Base-by-base conservation (phyloP, 495 filamentous ascomycete species). In the Lindgomyces ingoldianus region DNA sequence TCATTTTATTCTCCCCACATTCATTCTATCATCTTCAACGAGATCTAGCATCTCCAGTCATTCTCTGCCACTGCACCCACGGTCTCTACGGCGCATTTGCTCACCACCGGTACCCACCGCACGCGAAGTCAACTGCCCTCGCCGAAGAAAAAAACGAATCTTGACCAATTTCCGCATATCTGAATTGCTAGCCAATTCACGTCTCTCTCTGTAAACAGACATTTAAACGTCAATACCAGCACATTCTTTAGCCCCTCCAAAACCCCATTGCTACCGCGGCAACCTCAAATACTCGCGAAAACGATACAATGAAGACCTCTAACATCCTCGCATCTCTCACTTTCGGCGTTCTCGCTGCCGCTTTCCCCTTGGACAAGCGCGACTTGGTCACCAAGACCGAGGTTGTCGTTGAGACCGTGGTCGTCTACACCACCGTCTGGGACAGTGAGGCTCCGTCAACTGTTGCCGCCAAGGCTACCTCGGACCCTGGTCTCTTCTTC, bases 31-130 rank as follows among this genome's bases (percentile, higher is more conserved):
- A 39, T 42, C 51, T 46, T 51, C 22, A 25, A 8, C 44, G 64
- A 67, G 64, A 67, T 62, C 57, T 42, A 62, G 64, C 64, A 62
- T 67, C 64, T 68, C 64, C 59, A 53, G 26, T 30, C 29, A 62
- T 60, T 60, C 44, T 14, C 24, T 46, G 44, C 57, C 30, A 25
- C 16, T 29, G 25, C 16, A 44, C 42, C 36, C 51, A 55, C 26
- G 39, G 26, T 55, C 51, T 42, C 29, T 42, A 16, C 36, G 11
- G 14, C 18, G 51, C 51, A 19, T 27, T 6, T 24, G 21, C 8
- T 29, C 4, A 3, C 3, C 2, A 4, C 11, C 51, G 21, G 49
- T 29, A 36, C 30, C 51, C 19, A 19, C 29, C 29, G 21, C 49
- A 33, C 49, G 12, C 47, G 27, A 30, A 12, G 3, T 52, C 22